Evolutionary conservation across 2,329 filamentous ascomycete species (phyloP).

Genomic region (Aspergillus arachidicola): DNA sequence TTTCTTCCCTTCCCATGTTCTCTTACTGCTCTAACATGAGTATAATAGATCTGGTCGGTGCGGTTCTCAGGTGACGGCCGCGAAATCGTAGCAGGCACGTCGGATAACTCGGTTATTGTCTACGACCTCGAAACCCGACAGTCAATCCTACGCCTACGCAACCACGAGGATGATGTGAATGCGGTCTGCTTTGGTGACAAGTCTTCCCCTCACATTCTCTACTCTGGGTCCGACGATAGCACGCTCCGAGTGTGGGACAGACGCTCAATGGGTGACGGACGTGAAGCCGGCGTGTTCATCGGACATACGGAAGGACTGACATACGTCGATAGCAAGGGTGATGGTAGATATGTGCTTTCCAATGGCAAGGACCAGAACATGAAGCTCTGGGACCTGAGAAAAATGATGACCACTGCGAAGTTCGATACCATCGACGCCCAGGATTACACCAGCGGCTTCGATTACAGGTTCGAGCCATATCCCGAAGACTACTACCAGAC

Average conservation of each 20-base stretch:
- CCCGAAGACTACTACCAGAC: conserved; percentile 59
- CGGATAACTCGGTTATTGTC: conserved; percentile 75
- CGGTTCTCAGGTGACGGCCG: conserved; percentile 90
- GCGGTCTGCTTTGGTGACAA: conserved; percentile 94
- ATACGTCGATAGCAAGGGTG: conserved; percentile 78
- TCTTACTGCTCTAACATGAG: conserved; percentile 19
- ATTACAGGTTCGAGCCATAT: conserved; percentile 63
- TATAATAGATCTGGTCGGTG: conserved; percentile 75
- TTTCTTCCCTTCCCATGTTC: neutral
- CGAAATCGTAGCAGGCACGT: conserved; percentile 88
- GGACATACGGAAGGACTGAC: conserved; percentile 68
- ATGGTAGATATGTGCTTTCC: conserved; percentile 84
- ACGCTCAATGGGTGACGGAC: conserved; percentile 64
- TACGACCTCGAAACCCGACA: conserved; percentile 86
- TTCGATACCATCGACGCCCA: conserved; percentile 56
- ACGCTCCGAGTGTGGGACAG: conserved; percentile 97
- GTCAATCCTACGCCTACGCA: conserved; percentile 72
- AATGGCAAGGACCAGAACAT: conserved; percentile 97
- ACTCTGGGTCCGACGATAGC: conserved; percentile 92
- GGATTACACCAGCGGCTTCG: conserved; percentile 61
- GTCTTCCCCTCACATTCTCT: conserved; percentile 86
- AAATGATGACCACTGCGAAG: conserved; percentile 74
- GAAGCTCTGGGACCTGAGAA: conserved; percentile 94
- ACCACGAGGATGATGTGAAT: conserved; percentile 88
- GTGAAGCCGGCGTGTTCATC: conserved; percentile 66